These are phyloP conservation scores for Glutinoglossum americanum DNA, from an alignment of 495 filamentous ascomycete genomes.

Conservation along the genomic window DNA sequence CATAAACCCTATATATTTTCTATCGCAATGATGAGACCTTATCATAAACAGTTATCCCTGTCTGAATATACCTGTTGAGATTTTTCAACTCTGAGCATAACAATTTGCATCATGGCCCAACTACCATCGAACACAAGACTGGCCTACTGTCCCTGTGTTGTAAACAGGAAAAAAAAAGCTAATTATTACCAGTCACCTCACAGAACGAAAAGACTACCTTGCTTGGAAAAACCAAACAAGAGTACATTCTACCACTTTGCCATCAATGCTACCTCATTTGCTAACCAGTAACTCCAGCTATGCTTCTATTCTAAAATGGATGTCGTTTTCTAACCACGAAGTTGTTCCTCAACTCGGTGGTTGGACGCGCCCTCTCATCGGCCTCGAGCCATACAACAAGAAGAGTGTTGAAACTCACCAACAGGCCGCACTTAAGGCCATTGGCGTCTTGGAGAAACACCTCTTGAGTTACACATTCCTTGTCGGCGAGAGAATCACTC, in stretches of 20 bases:
- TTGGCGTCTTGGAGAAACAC: constrained; percentile 27
- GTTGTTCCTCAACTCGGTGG: constrained; percentile 47
- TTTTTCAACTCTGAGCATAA: constrained; percentile 32
- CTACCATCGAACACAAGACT: not conserved
- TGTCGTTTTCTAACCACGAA: constrained; percentile 82
- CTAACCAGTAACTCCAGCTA: constrained; percentile 28
- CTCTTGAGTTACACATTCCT: constrained; percentile 89
- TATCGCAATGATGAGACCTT: constrained; percentile 48
- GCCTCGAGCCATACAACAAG: constrained; percentile 10
- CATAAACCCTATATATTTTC: constrained; percentile 15
- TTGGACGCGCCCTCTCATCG: constrained; percentile 69
- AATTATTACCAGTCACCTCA: constrained; percentile 55
- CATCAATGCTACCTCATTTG: not conserved
- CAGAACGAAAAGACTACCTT: constrained; percentile 99
- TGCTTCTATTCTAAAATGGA: constrained; percentile 91
- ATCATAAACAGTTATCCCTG: constrained; percentile 91
- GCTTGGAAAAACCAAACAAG: constrained; percentile 98
- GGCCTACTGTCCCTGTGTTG: constrained; percentile 1
- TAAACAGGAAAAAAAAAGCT: constrained; percentile 17
- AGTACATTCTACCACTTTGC: constrained; percentile 18
- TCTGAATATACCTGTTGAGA: constrained; percentile 85
- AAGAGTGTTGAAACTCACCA: constrained; percentile 16
- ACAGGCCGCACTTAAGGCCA: constrained; percentile 9
- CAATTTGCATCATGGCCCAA: not conserved
- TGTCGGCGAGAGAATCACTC: constrained; percentile 88